Base-by-base conservation (phyloP, 2,329 filamentous ascomycete genomes). In the Blastomyces parvus region DNA sequence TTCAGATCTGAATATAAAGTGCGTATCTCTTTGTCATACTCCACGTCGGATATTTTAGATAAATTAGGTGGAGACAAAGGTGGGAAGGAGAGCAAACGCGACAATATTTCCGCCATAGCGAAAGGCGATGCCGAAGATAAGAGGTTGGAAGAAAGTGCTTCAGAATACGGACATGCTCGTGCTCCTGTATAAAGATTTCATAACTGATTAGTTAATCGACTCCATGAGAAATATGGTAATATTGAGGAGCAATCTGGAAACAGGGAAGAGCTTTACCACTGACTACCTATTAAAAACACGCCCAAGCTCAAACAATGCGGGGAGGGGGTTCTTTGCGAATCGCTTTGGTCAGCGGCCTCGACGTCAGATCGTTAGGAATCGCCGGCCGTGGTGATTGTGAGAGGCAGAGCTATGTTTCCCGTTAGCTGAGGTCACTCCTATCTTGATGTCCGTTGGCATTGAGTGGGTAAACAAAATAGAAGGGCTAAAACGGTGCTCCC, bases 11-110 rank as follows among this genome's bases (percentile, higher is more conserved):
- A 22, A 40, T 33, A 27, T 40, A 53, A 17, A 25, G n/a, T 19
- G 25, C 33, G 19, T 50, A 61, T 46, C 59, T 36, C 22, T 52
- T 61, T 40, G 27, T 61, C 59, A n/a, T 61, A 61, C 33, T 53
- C 46, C n/a, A 38, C 55, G 22, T 57, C n/a, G 33, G 55, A n/a
- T 57, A 25, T 22, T 57, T 38, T 19, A 36, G 27, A 22, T 36
- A 30, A 1, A n/a, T 7, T 40, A 5, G 30, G 52, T 11, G 55
- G 30, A 56, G 27, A 14, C 3, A 19, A 19, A 3, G 55, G 55
- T 22, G 33, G 55, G 55, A 57, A 57, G 55, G 55, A 57, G 33
- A 57, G 55, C 33, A 57, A 57, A 22, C 55, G 55, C n/a, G 55
- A 40, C 13, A 57, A 33, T 38, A 42, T 57, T 13, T 57, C 55